These are phyloP conservation scores for Apiotrichum brassicae DNA, from an alignment of 1,284 basidiomycete species.

Conservation along the genomic window DNA sequence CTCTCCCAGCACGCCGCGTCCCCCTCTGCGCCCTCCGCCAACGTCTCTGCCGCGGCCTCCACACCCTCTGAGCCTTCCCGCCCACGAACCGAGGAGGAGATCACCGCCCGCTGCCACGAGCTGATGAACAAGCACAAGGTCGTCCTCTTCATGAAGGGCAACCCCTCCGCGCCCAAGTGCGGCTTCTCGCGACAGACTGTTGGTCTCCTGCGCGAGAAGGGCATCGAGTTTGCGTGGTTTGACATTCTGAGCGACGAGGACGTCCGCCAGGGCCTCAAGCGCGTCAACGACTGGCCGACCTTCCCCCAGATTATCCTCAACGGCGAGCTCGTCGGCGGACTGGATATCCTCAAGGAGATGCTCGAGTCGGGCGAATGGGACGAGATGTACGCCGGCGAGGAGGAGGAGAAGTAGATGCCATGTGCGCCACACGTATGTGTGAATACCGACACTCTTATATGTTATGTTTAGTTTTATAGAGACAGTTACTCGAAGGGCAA, in stretches of 20 bases:
- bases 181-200: conserved; percentile 72
- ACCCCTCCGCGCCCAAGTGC: conserved; percentile 75
- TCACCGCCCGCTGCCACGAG: conserved; percentile 50
- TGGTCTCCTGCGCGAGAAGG: conserved; percentile 57
- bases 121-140: conserved; percentile 60
- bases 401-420: conserved; percentile 1
- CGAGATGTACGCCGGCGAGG: conserved; percentile 29
- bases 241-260: conserved; percentile 67
- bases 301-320: conserved; percentile 73
- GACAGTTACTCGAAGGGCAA: too few relatives aligned
- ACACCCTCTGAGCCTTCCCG: conserved; percentile 25
- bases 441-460: too few relatives aligned
- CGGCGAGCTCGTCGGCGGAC: conserved; percentile 67
- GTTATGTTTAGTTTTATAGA: too few relatives aligned
- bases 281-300: conserved; percentile 49
- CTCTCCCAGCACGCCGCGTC: conserved; percentile 56
- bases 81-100: conserved; percentile 45
- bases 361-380: conserved; percentile 49
- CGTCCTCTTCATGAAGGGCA: conserved; percentile 96
- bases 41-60: conserved; percentile 30
- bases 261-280: conserved; percentile 56
- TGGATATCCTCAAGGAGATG: conserved; percentile 63
- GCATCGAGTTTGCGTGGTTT: conserved; percentile 62
- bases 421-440: too few relatives aligned
- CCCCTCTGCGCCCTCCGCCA: conserved; percentile 41